Percentiles rank a stretch among this genome's conserved stretches.
Evolutionary conservation across 73 alveolate species (phyloP).

Genomic region (Paraurostyla sp.): DNA sequence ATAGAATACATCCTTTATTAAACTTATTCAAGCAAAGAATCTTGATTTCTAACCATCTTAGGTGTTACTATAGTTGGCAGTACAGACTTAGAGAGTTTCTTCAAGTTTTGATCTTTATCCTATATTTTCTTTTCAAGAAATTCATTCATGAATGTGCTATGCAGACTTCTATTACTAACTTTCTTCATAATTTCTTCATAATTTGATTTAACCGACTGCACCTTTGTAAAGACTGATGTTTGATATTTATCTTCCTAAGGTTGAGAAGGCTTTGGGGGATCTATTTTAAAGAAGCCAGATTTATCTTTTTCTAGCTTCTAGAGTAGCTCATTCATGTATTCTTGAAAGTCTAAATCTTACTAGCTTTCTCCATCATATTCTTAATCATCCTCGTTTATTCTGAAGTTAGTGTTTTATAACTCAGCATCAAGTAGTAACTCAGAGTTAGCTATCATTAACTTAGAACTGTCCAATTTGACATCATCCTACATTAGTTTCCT

Average conservation of each 20-base stretch:
- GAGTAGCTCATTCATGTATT: background rate
- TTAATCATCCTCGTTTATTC: too few species aligned
- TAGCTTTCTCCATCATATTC: background rate
- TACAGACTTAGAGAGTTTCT: background rate
- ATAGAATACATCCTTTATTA: background rate
- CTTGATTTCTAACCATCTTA: background rate
- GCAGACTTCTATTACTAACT: background rate
- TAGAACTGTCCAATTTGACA: background rate
- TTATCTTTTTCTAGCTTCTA: background rate
- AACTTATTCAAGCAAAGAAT: background rate
- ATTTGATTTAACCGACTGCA: background rate
- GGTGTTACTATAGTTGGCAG: constrained; percentile 31
- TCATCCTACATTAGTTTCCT: background rate
- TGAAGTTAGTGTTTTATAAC: too few species aligned
- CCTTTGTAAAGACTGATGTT: constrained; percentile 17
- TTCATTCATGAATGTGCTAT: constrained; percentile 2
- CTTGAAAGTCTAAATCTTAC: background rate
- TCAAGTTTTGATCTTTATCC: background rate
- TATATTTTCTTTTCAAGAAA: background rate
- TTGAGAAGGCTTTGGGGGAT: background rate
- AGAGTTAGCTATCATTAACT: too few species aligned
- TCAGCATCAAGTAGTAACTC: too few species aligned
- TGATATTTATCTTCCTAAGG: constrained; percentile 1
- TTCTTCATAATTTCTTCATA: constrained; percentile 1
- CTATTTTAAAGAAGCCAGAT: background rate